Percentiles rank a stretch among this genome's conserved stretches.
phyloP scores from a whole-genome alignment of 257 asterid genomes.

The Plantago major region DNA sequence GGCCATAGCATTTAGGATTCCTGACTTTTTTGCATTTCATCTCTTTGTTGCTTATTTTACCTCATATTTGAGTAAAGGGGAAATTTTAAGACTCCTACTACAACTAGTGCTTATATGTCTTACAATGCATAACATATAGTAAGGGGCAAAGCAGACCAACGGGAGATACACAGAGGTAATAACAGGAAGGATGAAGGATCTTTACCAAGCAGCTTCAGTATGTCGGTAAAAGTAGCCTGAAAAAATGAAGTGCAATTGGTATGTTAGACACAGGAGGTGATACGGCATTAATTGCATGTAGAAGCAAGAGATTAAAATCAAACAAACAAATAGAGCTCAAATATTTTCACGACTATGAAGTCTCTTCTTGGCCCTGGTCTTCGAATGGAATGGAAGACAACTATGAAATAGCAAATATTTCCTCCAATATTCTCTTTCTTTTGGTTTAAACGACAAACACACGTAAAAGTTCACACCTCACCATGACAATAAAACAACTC shows the following conservation, averaged over 20 bases:
- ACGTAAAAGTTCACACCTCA: neutral
- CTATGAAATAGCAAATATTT: neutral
- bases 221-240: conserved; percentile 97
- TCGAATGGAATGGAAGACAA: too few species aligned
- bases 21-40: too few species aligned
- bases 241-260: conserved; percentile 20
- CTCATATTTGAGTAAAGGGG: too few species aligned
- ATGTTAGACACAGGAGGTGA: conserved; percentile 6
- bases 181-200: conserved; percentile 15
- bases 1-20: too few species aligned
- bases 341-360: conserved; percentile 6
- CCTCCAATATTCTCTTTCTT: too few species aligned
- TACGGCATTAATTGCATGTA: neutral
- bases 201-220: conserved; percentile 79
- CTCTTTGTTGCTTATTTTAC: too few species aligned
- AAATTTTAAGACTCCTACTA: too few species aligned
- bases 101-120: too few species aligned
- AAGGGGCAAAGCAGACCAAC: neutral
- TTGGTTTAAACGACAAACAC: neutral
- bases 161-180: neutral
- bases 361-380: too few species aligned
- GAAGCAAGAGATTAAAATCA: neutral
- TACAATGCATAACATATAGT: too few species aligned
- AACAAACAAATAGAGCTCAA: conserved; percentile 4
- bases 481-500: neutral